Conservation (phyloP, 1,139 yeast species). For the Spathaspora jeffriesii region DNA sequence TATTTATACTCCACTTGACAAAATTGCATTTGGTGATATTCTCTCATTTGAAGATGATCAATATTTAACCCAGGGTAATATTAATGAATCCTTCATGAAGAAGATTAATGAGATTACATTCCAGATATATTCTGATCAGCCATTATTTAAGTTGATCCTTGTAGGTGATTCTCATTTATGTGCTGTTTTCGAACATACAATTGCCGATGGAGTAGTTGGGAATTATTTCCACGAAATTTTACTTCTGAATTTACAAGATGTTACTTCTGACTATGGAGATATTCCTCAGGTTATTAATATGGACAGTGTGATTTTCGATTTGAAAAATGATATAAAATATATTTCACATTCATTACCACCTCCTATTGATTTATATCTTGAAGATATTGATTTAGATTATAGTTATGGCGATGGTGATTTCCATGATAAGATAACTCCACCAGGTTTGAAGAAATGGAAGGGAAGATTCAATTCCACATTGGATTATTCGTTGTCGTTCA, state of each 20-base stretch:
- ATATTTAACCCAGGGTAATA: constrained; percentile 18
- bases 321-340: constrained; percentile 16
- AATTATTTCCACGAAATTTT: constrained; percentile 38
- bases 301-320: constrained; percentile 20
- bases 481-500: constrained; percentile 26
- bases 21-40: constrained; percentile 24
- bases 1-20: constrained; percentile 24
- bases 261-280: constrained; percentile 15
- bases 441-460: constrained; percentile 27
- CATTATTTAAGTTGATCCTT: constrained; percentile 32
- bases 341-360: constrained; percentile 33
- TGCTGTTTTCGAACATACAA: constrained; percentile 39
- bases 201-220: constrained; percentile 45
- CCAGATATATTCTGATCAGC: constrained; percentile 23
- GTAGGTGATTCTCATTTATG: constrained; percentile 25
- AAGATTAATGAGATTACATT: constrained; percentile 23
- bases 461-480: constrained; percentile 29
- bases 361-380: constrained; percentile 29
- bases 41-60: constrained; percentile 15
- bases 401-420: constrained; percentile 23
- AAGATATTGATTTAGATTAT: constrained; percentile 26
- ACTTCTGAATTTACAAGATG: constrained; percentile 22
- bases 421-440: constrained; percentile 25
- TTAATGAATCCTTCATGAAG: constrained; percentile 31
- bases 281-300: constrained; percentile 4